Conservation (phyloP, 1,139 yeast species). For the Suhomyces bribrorum region DNA sequence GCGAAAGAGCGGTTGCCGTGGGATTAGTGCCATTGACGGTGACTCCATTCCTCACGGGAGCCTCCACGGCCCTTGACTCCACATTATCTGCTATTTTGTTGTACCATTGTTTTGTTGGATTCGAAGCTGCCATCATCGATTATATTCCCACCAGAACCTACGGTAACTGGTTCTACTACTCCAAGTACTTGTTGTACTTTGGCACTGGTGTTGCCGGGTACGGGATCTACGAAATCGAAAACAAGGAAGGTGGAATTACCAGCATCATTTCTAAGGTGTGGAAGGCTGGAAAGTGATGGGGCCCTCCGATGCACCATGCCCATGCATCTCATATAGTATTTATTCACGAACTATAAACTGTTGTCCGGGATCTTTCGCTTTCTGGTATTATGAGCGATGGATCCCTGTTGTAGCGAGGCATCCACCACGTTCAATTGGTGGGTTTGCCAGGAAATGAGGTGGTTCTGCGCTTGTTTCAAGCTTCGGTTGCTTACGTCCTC, state of each 20-base stretch:
- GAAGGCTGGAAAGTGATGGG: constrained; percentile 31
- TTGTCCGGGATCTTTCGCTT: constrained; percentile 17
- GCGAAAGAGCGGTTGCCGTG: constrained; percentile 60
- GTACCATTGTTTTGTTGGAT: constrained; percentile 69
- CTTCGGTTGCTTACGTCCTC: constrained; percentile 25
- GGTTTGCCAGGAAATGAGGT: constrained; percentile 25
- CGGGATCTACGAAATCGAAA: constrained; percentile 69
- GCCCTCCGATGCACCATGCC: no score
- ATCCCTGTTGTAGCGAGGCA: constrained; percentile 9
- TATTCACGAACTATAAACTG: constrained; percentile 2
- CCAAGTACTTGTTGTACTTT: constrained; percentile 59
- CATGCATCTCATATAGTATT: constrained; percentile 1
- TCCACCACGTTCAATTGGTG: constrained; percentile 18
- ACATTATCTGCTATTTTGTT: constrained; percentile 55
- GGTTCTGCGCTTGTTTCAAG: constrained; percentile 18
- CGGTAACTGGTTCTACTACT: constrained; percentile 64
- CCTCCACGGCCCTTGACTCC: constrained; percentile 56
- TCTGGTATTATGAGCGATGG: constrained; percentile 11
- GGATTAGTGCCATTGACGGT: constrained; percentile 65
- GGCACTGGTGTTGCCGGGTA: constrained; percentile 65
- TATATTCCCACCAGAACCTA: constrained; percentile 75
- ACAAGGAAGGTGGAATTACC: constrained; percentile 52
- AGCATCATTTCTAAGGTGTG: constrained; percentile 39
- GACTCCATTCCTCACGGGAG: constrained; percentile 62
- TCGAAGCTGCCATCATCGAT: constrained; percentile 77